phyloP scores from a whole-genome alignment of 2,329 filamentous ascomycete genomes.

The Neonectria faginata region DNA sequence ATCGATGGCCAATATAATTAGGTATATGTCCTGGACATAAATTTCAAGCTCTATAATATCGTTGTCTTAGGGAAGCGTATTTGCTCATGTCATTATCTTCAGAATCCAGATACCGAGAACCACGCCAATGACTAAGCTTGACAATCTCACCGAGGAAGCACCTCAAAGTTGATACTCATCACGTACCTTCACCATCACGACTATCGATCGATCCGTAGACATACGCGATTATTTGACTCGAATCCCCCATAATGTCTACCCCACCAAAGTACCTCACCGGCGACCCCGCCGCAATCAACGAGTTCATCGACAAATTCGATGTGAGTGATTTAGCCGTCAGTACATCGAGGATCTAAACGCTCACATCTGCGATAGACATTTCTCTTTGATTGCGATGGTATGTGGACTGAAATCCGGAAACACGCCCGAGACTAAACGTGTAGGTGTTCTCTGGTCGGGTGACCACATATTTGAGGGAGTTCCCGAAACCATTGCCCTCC shows the following conservation, averaged over 20 bases:
- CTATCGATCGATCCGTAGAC: background rate
- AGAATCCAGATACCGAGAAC: too few relatives aligned
- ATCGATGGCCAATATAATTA: too few relatives aligned
- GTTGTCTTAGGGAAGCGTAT: too few relatives aligned
- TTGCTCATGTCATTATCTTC: too few relatives aligned
- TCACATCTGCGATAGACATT: constrained; percentile 73
- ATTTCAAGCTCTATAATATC: too few relatives aligned
- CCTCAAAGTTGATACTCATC: background rate
- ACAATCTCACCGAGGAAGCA: background rate
- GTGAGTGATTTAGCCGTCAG: constrained; percentile 65
- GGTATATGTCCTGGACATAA: too few relatives aligned
- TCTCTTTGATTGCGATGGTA: constrained; percentile 97
- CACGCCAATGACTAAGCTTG: constrained; percentile 8
- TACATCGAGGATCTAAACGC: background rate
- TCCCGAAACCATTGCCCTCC: constrained; percentile 84
- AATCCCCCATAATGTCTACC: constrained; percentile 40
- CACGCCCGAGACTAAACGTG: constrained; percentile 20
- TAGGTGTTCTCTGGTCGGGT: constrained; percentile 96
- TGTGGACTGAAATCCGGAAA: constrained; percentile 34
- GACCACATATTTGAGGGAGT: constrained; percentile 89
- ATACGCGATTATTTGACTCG: background rate
- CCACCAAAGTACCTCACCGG: constrained; percentile 79
- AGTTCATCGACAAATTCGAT: constrained; percentile 92
- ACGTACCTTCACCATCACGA: background rate
- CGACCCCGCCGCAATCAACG: constrained; percentile 78